Evolutionary conservation across 2,329 filamentous ascomycete species (phyloP).

Genomic region (Neonectria sp.): DNA sequence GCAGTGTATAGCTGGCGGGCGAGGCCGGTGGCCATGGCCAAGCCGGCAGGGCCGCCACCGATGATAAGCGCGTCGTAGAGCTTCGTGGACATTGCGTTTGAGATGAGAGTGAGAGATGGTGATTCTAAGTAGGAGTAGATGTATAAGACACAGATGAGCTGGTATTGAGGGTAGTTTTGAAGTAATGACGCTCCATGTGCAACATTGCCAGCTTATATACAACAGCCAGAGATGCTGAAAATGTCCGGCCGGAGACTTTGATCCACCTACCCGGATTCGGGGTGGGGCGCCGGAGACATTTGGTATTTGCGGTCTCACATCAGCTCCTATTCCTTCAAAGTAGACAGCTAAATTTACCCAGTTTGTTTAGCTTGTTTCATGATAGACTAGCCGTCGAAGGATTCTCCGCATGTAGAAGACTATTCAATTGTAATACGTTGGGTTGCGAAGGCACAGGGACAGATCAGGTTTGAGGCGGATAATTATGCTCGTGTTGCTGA

Average conservation of each 20-base stretch:
- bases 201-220: constrained; percentile 2
- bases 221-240: constrained; percentile 34
- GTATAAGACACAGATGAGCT: background rate
- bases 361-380: background rate
- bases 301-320: background rate
- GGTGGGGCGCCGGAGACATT: constrained; percentile 34
- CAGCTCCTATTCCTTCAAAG: background rate
- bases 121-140: background rate
- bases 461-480: background rate
- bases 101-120: background rate
- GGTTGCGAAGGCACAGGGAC: background rate
- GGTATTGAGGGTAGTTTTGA: background rate
- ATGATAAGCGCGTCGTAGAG: constrained; percentile 67
- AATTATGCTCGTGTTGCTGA: background rate
- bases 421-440: background rate
- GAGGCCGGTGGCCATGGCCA: constrained; percentile 62
- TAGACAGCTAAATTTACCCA: background rate
- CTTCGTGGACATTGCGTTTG: constrained; percentile 34
- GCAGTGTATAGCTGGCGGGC: constrained; percentile 64
- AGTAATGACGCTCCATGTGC: background rate
- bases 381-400: background rate
- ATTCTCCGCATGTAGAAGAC: background rate
- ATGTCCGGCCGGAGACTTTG: constrained; percentile 46
- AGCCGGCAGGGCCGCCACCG: constrained; percentile 67
- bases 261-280: constrained; percentile 4